Evolutionary conservation across 1,139 yeast genomes (phyloP).

Genomic region (Hyphopichia buzzinii): DNA sequence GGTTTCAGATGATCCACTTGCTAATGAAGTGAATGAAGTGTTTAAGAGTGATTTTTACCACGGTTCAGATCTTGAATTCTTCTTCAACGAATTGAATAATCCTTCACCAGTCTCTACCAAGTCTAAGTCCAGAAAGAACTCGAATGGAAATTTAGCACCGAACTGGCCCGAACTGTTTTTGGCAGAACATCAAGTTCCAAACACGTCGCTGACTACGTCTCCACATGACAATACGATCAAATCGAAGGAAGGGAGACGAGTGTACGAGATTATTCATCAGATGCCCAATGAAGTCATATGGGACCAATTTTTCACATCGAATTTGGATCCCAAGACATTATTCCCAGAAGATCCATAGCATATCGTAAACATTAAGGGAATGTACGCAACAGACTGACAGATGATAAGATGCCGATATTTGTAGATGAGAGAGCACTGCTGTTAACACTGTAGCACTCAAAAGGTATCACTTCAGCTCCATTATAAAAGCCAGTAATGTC

Average conservation of each 20-base stretch:
- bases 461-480: slow-evolving; percentile 11
- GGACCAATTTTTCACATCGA: slow-evolving; percentile 65
- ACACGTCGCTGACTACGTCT: slow-evolving; percentile 3
- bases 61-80: slow-evolving; percentile 32
- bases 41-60: slow-evolving; percentile 7
- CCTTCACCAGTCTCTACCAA: slow-evolving; percentile 23
- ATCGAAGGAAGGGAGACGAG: slow-evolving; percentile 49
- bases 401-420: background rate
- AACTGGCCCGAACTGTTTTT: slow-evolving; percentile 1
- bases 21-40: background rate
- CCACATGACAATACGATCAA: background rate
- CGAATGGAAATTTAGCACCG: slow-evolving; percentile 1
- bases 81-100: slow-evolving; percentile 43
- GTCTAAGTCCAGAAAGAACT: slow-evolving; percentile 7
- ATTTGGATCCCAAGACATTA: slow-evolving; percentile 1
- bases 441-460: slow-evolving; percentile 13
- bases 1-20: background rate
- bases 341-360: background rate
- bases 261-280: slow-evolving; percentile 62
- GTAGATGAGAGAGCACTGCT: slow-evolving; percentile 1
- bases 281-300: slow-evolving; percentile 70
- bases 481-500: slow-evolving; percentile 7
- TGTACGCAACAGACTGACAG: background rate
- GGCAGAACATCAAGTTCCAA: background rate
- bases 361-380: background rate